Evolutionary conservation across 345 rosid genomes (phyloP), one percentile per base, ranked within the genome.

Genomic region (Cardamine occulta): DNA sequence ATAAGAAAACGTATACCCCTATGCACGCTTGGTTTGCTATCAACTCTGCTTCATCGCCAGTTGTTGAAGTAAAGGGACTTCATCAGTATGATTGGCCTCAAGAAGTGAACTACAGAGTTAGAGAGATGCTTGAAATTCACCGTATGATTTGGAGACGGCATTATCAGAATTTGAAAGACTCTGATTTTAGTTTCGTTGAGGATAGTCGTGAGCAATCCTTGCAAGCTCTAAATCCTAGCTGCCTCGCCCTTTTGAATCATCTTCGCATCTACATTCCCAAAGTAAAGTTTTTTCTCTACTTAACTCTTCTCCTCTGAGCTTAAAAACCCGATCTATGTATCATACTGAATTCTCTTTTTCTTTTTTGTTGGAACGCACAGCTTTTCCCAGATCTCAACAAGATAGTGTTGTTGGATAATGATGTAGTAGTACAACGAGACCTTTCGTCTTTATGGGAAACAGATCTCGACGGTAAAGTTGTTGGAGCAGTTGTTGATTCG

Each of bases 21-120:
- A 91, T 93, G 98, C 94, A 93, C 75, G 89, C 98, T 39, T 91
- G 98, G 98, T 93, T 93, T 83, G 96, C 96, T 59, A 82, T 84
- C 9, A 87, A 89, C 86, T 78, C 91, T 77, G 70, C 88, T 17
- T 73, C 77, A 40, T 82, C 94, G 11, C 91, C 84, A 0, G 91
- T 84, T 39, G 91, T 91, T 65, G 98, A 93, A 88, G 91, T 91
- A 15, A 93, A 91, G 82, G 98, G 98, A 28, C 85, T 93, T 75
- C 97, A 93, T 68, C 96, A 91, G 63, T 93, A 85, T 80, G 94
- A 93, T 69, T 93, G 98, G 98, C 81, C 97, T 53, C 75, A 82
- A 72, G 91, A 87, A 69, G 93, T 87, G 73, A 88, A 91, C 55
- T 39, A 72, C 68, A 88, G 79, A 69, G 88, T 93, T 35, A 90